phyloP scores from a whole-genome alignment of 2,329 filamentous ascomycete genomes.

The Ramichloridium luteum region DNA sequence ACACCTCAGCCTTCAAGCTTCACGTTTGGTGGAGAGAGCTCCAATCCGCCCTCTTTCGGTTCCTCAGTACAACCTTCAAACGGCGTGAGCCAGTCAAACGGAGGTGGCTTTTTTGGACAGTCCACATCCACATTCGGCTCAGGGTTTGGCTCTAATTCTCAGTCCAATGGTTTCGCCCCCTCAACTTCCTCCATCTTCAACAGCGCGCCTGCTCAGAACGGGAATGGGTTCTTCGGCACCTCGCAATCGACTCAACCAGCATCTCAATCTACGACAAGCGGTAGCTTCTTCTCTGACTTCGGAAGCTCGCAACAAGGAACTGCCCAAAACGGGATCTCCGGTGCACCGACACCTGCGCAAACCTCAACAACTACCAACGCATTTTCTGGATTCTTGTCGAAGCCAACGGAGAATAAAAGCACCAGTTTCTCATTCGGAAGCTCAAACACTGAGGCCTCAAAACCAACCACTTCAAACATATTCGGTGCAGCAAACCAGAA shows the following conservation, averaged over 20 bases:
- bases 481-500: not conserved
- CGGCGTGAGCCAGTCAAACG: too few species aligned
- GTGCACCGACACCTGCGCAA: too few species aligned
- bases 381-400: not conserved
- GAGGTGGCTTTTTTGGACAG: not conserved
- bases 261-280: not conserved
- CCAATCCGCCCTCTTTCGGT: too few species aligned
- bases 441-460: not conserved
- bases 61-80: too few species aligned
- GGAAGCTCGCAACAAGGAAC: conserved; percentile 1
- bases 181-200: not conserved
- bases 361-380: not conserved
- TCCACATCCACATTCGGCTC: not conserved
- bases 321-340: too few species aligned
- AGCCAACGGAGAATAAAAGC: not conserved
- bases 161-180: not conserved
- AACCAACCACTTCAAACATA: not conserved
- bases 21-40: not conserved
- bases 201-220: not conserved
- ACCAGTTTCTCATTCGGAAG: not conserved
- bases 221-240: not conserved
- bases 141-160: not conserved
- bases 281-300: conserved; percentile 1
- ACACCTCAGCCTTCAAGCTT: not conserved
- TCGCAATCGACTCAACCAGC: not conserved